phyloP scores from a whole-genome alignment of 148 eudicot species.

The Salicornia ramosissima region DNA sequence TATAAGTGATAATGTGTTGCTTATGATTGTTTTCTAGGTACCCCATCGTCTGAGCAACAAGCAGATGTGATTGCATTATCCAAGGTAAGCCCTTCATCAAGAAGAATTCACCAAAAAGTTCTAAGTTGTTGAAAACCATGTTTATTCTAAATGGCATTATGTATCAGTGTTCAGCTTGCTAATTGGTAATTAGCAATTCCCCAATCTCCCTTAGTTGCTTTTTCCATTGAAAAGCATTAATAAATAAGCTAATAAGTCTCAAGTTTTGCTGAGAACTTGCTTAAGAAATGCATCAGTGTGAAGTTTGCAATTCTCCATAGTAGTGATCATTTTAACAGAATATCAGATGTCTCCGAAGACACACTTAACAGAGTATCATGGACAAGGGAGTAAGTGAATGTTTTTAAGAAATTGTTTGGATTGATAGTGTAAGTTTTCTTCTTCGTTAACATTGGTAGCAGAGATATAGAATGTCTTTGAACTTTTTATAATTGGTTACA shows the following conservation, averaged over 20 bases:
- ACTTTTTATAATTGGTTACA: too few species aligned
- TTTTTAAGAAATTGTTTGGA: neutral
- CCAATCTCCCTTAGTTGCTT: neutral
- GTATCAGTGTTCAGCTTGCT: neutral
- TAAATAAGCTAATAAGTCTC: neutral
- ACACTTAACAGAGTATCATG: too few species aligned
- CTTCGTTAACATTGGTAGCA: neutral
- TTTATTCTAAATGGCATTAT: neutral
- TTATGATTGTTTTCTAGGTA: constrained; percentile 44
- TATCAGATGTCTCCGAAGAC: too few species aligned
- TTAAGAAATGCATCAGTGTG: neutral
- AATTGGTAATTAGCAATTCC: neutral
- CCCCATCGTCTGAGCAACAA: constrained; percentile 41
- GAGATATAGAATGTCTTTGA: constrained; percentile 1
- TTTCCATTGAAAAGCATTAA: neutral
- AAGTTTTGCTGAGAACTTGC: neutral
- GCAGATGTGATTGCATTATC: constrained; percentile 82
- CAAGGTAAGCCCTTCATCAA: constrained; percentile 46
- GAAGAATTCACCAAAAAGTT: neutral
- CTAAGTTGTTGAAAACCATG: neutral
- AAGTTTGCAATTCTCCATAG: neutral
- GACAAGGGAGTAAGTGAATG: neutral
- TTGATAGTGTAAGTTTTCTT: neutral
- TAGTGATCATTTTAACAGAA: too few species aligned
- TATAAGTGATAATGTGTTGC: neutral